phyloP scores from a whole-genome alignment of 2,329 filamentous ascomycete species.

The Pleoardoris graminearum region DNA sequence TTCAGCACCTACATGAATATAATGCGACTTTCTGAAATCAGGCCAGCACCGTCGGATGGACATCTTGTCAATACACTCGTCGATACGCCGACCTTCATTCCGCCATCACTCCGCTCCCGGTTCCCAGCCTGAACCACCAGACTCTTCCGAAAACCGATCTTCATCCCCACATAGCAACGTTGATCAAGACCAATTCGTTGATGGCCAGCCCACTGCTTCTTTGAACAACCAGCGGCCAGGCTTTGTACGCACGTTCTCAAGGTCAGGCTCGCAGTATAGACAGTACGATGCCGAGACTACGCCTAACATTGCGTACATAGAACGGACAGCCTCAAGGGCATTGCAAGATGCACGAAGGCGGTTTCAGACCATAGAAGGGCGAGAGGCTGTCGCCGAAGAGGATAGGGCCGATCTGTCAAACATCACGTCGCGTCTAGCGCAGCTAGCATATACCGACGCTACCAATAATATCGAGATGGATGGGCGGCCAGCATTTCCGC shows the following conservation, averaged over 20 bases:
- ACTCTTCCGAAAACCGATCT: neutral
- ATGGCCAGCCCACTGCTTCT: neutral
- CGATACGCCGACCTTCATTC: neutral
- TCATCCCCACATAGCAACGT: neutral
- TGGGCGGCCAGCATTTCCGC: too few relatives aligned
- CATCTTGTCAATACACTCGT: neutral
- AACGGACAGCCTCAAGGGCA: neutral
- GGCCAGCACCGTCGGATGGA: neutral
- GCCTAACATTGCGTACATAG: slow-evolving; percentile 3
- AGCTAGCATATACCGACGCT: neutral
- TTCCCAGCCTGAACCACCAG: neutral
- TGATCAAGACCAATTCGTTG: slow-evolving; percentile 7
- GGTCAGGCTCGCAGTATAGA: neutral
- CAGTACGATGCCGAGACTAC: slow-evolving; percentile 4
- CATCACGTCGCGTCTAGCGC: neutral
- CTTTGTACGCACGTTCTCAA: neutral
- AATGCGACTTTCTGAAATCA: neutral
- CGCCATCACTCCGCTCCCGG: neutral
- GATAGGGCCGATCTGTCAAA: too few relatives aligned
- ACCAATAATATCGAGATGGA: neutral
- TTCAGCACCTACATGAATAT: neutral
- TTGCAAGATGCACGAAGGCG: neutral
- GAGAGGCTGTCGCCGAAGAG: neutral
- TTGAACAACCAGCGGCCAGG: slow-evolving; percentile 3
- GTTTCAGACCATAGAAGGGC: neutral